phyloP scores from a whole-genome alignment of 106 monocot species.

The Acorus calamus region DNA sequence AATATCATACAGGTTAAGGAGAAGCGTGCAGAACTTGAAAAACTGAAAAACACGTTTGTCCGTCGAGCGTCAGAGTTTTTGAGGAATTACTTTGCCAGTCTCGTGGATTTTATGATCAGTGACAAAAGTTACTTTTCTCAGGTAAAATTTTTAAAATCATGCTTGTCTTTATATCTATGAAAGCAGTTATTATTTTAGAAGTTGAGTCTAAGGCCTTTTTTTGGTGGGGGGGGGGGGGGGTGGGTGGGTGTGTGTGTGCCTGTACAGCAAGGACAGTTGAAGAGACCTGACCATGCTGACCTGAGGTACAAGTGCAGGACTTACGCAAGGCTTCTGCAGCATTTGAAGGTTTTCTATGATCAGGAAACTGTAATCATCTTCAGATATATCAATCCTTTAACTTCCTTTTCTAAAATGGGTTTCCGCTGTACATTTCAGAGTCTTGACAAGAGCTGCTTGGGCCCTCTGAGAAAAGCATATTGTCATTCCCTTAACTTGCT shows the following conservation, averaged over 20 bases:
- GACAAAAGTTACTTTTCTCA: slow-evolving; percentile 99
- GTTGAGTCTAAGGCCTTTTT: too few relatives aligned
- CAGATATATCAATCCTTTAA: slow-evolving; percentile 1
- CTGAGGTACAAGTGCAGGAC: slow-evolving; percentile 96
- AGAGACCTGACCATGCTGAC: slow-evolving; percentile 98
- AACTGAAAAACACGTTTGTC: slow-evolving; percentile 83
- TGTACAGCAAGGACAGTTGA: slow-evolving; percentile 84
- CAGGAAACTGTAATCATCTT: not conserved
- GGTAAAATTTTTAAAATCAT: slow-evolving; percentile 35
- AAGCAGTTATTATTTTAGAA: too few relatives aligned
- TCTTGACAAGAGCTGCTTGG: slow-evolving; percentile 91
- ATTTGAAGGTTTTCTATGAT: slow-evolving; percentile 62
- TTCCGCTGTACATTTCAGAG: slow-evolving; percentile 34
- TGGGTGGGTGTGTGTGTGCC: too few relatives aligned
- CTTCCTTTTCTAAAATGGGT: slow-evolving; percentile 1
- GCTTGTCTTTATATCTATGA: too few relatives aligned
- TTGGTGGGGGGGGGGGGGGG: too few relatives aligned
- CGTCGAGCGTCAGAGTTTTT: slow-evolving; percentile 87
- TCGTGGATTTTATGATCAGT: slow-evolving; percentile 97
- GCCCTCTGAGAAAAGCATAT: slow-evolving; percentile 88
- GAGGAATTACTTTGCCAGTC: slow-evolving; percentile 86
- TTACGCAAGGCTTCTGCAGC: slow-evolving; percentile 92
- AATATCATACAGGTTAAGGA: slow-evolving; percentile 55
- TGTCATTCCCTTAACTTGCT: slow-evolving; percentile 91
- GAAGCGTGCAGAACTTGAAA: slow-evolving; percentile 79